These are phyloP conservation scores for Fusarium sulawesiense DNA, from an alignment of 2,329 filamentous ascomycete genomes.

Conservation along the genomic window DNA sequence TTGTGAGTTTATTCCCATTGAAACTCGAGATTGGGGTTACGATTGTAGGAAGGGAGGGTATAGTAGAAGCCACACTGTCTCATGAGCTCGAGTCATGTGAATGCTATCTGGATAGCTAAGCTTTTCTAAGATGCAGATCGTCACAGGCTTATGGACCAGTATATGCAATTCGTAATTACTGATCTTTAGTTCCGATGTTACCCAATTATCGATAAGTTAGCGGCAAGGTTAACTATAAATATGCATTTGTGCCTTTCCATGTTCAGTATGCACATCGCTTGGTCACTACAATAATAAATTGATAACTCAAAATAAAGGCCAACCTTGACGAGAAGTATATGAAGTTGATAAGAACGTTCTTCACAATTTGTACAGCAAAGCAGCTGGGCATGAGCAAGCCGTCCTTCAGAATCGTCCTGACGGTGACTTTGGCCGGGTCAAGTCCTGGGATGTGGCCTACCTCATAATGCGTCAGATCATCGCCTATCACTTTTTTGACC, in stretches of 20 bases:
- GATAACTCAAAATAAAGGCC: not conserved
- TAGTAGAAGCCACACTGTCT: not conserved
- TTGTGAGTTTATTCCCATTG: not conserved
- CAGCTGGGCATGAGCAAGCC: not conserved
- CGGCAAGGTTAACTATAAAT: too few relatives aligned
- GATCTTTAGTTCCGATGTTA: not conserved
- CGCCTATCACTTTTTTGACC: not conserved
- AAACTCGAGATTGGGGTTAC: accelerated
- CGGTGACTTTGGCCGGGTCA: not conserved
- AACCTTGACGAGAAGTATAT: not conserved
- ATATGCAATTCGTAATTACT: not conserved
- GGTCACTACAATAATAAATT: too few relatives aligned
- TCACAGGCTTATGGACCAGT: not conserved
- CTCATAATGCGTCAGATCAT: not conserved
- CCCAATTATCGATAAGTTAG: not conserved
- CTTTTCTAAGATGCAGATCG: not conserved
- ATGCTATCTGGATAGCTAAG: not conserved
- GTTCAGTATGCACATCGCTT: too few relatives aligned
- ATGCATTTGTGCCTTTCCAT: too few relatives aligned
- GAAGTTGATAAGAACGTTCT: not conserved
- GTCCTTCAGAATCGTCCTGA: not conserved
- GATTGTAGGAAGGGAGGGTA: too few relatives aligned
- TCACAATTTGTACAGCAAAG: not conserved
- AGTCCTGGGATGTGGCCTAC: not conserved
- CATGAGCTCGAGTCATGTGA: not conserved